These are phyloP conservation scores for Massarina eburnea DNA, from an alignment of 2,329 filamentous ascomycete species.

Conservation along the genomic window DNA sequence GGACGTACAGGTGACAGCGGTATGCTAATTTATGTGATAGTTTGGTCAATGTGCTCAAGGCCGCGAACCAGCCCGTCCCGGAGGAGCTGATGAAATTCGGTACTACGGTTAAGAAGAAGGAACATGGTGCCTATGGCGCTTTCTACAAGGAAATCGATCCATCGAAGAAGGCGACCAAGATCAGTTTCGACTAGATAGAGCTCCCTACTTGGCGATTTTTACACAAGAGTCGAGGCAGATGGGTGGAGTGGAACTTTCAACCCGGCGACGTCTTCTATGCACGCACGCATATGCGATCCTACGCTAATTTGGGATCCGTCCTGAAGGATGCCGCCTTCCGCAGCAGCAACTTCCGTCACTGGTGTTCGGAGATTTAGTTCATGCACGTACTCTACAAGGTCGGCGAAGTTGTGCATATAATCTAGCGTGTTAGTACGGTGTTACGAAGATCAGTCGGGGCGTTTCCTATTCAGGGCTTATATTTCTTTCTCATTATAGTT, in stretches of 20 bases:
- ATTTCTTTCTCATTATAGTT: too few species aligned
- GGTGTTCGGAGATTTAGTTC: not conserved
- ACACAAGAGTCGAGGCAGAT: too few species aligned
- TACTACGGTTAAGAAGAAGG: conserved; percentile 98
- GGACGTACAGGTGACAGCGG: not conserved
- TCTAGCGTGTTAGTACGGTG: not conserved
- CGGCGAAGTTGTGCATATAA: conserved; percentile 10
- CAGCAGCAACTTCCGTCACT: not conserved
- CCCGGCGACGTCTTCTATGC: conserved; percentile 20
- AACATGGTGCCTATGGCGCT: conserved; percentile 89
- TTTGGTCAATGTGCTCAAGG: conserved; percentile 90
- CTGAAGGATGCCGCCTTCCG: not conserved
- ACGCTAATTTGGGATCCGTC: not conserved
- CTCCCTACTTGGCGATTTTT: too few species aligned
- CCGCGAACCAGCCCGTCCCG: conserved; percentile 87
- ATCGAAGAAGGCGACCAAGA: conserved; percentile 84
- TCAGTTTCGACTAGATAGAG: conserved; percentile 70
- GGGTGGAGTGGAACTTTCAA: conserved; percentile 1
- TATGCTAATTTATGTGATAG: conserved; percentile 47
- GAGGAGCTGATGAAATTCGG: conserved; percentile 93
- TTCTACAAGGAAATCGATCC: conserved; percentile 91
- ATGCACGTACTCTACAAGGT: conserved; percentile 4
- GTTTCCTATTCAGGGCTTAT: too few species aligned
- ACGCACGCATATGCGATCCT: not conserved
- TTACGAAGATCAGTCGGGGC: too few species aligned